Evolutionary conservation across 1,284 basidiomycete genomes (phyloP).

Genomic region (Cryptococcus sp.): DNA sequence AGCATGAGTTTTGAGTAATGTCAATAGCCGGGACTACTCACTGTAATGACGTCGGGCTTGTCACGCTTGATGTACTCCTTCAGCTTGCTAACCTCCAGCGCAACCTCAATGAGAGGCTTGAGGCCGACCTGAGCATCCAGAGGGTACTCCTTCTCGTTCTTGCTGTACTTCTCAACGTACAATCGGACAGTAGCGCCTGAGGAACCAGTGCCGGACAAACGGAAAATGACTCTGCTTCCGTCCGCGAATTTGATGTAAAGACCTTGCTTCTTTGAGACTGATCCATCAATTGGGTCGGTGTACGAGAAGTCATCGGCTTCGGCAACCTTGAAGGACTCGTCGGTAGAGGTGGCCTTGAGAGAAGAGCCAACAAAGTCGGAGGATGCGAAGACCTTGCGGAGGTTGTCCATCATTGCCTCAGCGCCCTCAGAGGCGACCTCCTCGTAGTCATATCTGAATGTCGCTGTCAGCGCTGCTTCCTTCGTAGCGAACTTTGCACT

Average conservation of each 20-base stretch:
- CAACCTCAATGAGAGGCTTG: constrained; percentile 93
- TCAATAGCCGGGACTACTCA: constrained; percentile 54
- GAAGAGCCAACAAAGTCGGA: constrained; percentile 67
- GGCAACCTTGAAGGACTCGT: constrained; percentile 74
- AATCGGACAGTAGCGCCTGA: constrained; percentile 91
- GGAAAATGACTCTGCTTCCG: constrained; percentile 91
- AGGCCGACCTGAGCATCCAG: constrained; percentile 83
- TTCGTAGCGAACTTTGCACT: constrained; percentile 10
- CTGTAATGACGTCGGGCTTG: constrained; percentile 94
- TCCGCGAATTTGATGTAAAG: constrained; percentile 89
- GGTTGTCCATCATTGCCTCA: constrained; percentile 74
- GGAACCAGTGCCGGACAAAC: constrained; percentile 91
- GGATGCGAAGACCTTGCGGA: constrained; percentile 71
- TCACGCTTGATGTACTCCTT: constrained; percentile 81
- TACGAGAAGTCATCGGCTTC: constrained; percentile 88
- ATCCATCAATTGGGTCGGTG: constrained; percentile 94
- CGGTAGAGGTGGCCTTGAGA: constrained; percentile 67
- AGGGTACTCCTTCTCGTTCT: constrained; percentile 71
- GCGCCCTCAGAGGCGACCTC: constrained; percentile 92
- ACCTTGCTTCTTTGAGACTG: constrained; percentile 92
- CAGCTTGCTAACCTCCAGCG: constrained; percentile 78
- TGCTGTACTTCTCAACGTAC: constrained; percentile 91
- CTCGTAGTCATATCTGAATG: constrained; percentile 85
- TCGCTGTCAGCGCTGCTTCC: neutral
- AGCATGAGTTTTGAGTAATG: neutral